A percentile compares a stretch with the other conserved stretches of the same genome.
phyloP scores from a whole-genome alignment of 192 early-diverging fungal species.

The Coemansia sp. region DNA sequence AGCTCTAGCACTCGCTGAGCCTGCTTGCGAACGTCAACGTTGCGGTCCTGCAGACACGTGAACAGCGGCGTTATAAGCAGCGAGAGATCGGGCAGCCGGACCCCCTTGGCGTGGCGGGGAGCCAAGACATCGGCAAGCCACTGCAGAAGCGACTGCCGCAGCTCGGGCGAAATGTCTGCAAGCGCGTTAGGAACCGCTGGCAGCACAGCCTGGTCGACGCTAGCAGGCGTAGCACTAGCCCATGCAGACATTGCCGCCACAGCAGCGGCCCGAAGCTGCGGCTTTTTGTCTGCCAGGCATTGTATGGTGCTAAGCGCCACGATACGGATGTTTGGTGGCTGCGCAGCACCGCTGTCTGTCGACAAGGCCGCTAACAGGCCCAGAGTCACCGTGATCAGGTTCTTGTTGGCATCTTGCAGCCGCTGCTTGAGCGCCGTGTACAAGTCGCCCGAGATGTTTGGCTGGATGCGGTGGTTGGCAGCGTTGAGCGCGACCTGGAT shows the following conservation, averaged over 20 bases:
- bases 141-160: conserved; percentile 83
- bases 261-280: conserved; percentile 75
- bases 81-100: conserved; percentile 59
- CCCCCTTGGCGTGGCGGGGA: conserved; percentile 33
- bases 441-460: conserved; percentile 73
- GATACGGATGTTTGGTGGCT: conserved; percentile 64
- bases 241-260: conserved; percentile 71
- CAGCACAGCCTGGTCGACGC: conserved; percentile 66
- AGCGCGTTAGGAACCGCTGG: conserved; percentile 63
- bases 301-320: conserved; percentile 69
- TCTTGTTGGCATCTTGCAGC: conserved; percentile 89
- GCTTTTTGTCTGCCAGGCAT: conserved; percentile 87
- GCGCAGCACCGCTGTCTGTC: conserved; percentile 80
- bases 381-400: conserved; percentile 73
- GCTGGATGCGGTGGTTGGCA: conserved; percentile 79
- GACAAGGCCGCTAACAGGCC: conserved; percentile 79
- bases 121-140: conserved; percentile 71
- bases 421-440: conserved; percentile 76
- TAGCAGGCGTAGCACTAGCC: conserved; percentile 55
- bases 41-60: conserved; percentile 83
- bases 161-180: conserved; percentile 74
- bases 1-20: conserved; percentile 69
- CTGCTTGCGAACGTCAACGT: conserved; percentile 83
- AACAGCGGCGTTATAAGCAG: conserved; percentile 68
- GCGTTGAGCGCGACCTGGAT: conserved; percentile 69